Evolutionary conservation across 2,329 filamentous ascomycete species (phyloP), one percentile per base, ranked within the genome.

Genomic region (Colletotrichum endophyticum): DNA sequence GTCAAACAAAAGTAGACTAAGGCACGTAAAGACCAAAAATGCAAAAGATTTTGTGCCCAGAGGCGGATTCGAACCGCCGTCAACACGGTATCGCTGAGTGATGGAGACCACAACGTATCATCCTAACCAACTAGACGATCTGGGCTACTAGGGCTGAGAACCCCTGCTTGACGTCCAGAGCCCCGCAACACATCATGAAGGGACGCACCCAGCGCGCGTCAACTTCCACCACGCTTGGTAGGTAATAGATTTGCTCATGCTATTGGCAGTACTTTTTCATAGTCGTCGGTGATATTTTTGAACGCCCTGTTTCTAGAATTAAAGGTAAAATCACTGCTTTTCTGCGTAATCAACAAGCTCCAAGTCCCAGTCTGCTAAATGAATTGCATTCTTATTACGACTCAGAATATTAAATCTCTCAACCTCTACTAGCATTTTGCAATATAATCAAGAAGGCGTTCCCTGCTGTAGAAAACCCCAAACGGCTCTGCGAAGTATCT

Each of bases 61-160:
- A 75, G 73, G 73, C 73, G 73, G 73, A 75, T 75, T 75, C 73
- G 73, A 75, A 75, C 73, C 73, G 73, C 73, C 73, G 73, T 75
- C 73, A 75, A 75, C 73, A 75, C 73, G 73, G 73, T 36, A 66
- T 61, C 63, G 70, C 53, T 75, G 69, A 36, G 70, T 75, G 32
- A 71, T 30, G 49, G 56, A 73, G 68, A 75, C 73, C 73, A 75
- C 73, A 75, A 75, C 73, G 73, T 75, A 76, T 76, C 73, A 76
- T 76, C 73, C 73, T 76, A 76, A 76, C 73, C 73, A 76, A 76
- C 73, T 76, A 76, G 73, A 76, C 73, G 73, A 76, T 76, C 73
- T 76, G 73, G 70, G 73, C 73, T 27, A 16, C 3, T 28, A 11
- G 62, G 49, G 27, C 27, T n/a, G 9, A 12, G 19, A 22, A 57